These are phyloP conservation scores for Epichloe festucae DNA, from an alignment of 2,329 filamentous ascomycete species.

Conservation along the genomic window DNA sequence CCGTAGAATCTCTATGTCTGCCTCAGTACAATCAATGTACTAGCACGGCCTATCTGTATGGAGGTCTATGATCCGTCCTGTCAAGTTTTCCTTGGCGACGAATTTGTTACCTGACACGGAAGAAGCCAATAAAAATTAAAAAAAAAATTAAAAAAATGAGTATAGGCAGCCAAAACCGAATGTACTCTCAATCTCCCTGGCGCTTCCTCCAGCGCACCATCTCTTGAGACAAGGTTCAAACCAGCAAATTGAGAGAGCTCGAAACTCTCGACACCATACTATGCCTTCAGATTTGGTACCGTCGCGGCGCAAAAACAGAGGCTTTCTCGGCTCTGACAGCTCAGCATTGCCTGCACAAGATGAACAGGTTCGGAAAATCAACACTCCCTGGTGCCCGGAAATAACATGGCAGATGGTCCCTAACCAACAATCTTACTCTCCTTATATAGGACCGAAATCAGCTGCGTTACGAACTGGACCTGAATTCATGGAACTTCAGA, in stretches of 20 bases:
- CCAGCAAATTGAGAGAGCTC: not conserved
- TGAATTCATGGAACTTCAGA: slow-evolving; percentile 41
- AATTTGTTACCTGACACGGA: not conserved
- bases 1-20: not conserved
- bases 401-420: not conserved
- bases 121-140: too few relatives aligned
- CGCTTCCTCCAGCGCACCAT: not conserved
- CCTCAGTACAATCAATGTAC: not conserved
- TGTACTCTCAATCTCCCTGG: not conserved
- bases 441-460: slow-evolving; percentile 33
- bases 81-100: not conserved
- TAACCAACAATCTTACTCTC: not conserved
- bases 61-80: not conserved
- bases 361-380: slow-evolving; percentile 26
- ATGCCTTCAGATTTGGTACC: slow-evolving; percentile 19
- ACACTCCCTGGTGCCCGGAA: not conserved
- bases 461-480: slow-evolving; percentile 38
- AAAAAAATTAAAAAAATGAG: not conserved
- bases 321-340: slow-evolving; percentile 37
- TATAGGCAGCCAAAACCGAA: not conserved
- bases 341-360: slow-evolving; percentile 37
- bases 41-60: not conserved
- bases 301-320: slow-evolving; percentile 28
- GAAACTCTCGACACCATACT: not conserved
- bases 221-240: not conserved